Evolutionary conservation across 2,329 filamentous ascomycete genomes (phyloP), one percentile per base, ranked within the genome.

Genomic region (Aspergillus calidoustus): DNA sequence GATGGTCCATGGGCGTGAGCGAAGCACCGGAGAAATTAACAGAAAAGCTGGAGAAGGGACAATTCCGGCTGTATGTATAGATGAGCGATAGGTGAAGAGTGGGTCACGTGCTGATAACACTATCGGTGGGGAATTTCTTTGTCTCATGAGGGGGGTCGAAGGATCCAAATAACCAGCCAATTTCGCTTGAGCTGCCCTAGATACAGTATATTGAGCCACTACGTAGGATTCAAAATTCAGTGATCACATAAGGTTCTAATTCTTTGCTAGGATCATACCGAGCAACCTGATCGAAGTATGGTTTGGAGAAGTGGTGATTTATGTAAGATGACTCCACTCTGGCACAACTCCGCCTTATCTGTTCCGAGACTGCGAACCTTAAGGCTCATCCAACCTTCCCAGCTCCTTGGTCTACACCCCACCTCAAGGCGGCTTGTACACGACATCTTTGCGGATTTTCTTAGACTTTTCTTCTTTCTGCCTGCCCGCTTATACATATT

Each of bases 1-100:
- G 54, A 51, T 58, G 55, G 54, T 71, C 66, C 66, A 65, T 64
- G 59, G 71, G 69, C 66, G 72, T 71, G 67, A 66, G 71, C 71
- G 64, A 66, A 66, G 62, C 60, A 65, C 61, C 64, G 51, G 60
- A 38, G 56, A 60, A 50, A 54, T 53, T 51, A 22, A 48, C 48
- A 54, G 43, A 54, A 30, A 59, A 31, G 28, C 55, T 51, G 48
- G 57, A 56, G 57, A 54, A 51, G 55, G 55, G 51, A 60, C 31
- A 43, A 57, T 43, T 44, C 15, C 30, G 43, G 54, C 44, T 15
- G 56, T 30, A 53, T 54, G 59, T 67, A 68, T 67, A 66, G 62
- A 68, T 66, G 56, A 54, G 34, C 44, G 44, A 61, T 54, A 63
- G 49, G 59, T 52, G 52, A 61, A 59, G 56, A 41, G 50, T 43